Evolutionary conservation across 1,139 yeast species (phyloP).

Genomic region (Taiozyma sp.): DNA sequence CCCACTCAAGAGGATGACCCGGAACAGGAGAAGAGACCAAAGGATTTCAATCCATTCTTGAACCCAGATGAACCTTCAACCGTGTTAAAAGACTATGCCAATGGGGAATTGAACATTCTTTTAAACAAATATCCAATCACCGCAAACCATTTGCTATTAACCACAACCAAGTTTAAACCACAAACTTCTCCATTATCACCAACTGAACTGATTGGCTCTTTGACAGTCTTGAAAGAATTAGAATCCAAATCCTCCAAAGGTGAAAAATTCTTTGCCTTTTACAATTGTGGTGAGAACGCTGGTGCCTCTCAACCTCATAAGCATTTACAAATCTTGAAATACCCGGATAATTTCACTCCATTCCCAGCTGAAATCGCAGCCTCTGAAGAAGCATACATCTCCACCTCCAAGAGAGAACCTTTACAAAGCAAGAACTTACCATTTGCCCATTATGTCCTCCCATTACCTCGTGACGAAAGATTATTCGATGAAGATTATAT

Average conservation of each 20-base stretch:
- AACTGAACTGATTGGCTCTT: conserved; percentile 55
- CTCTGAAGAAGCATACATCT: conserved; percentile 45
- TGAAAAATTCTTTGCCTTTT: conserved; percentile 64
- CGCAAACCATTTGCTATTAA: conserved; percentile 69
- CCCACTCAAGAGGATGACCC: conserved; percentile 40
- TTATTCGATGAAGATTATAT: conserved; percentile 48
- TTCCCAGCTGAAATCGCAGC: conserved; percentile 53
- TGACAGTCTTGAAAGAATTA: conserved; percentile 41
- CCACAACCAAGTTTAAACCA: conserved; percentile 66
- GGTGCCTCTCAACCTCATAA: conserved; percentile 95
- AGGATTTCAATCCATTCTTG: conserved; percentile 62
- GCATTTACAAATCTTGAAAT: conserved; percentile 77
- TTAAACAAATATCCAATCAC: conserved; percentile 84
- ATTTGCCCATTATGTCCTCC: conserved; percentile 80
- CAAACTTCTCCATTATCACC: conserved; percentile 72
- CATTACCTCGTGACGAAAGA: conserved; percentile 42
- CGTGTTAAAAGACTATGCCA: conserved; percentile 47
- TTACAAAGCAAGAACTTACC: conserved; percentile 54
- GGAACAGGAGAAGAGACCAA: conserved; percentile 28
- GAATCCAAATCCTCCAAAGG: conserved; percentile 31
- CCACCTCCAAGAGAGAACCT: conserved; percentile 50
- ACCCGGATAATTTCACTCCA: conserved; percentile 55
- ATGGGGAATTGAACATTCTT: conserved; percentile 52
- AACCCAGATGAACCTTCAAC: conserved; percentile 76
- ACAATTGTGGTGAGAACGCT: conserved; percentile 79